phyloP scores from a whole-genome alignment of 2,329 filamentous ascomycete genomes.

The Pestalotiopsis sp. region DNA sequence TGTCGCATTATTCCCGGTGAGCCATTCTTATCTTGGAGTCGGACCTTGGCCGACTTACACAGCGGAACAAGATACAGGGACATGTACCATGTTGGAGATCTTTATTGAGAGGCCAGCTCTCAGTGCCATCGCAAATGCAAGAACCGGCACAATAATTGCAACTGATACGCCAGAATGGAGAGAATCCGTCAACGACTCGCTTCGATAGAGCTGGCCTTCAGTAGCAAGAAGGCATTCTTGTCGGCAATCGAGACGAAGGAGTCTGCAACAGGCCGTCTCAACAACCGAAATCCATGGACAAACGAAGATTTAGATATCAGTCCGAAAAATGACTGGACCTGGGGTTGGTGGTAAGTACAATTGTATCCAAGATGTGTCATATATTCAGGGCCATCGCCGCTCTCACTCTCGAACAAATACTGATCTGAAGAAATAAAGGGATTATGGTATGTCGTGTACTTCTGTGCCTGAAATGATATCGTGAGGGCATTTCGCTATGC shows the following conservation, averaged over 20 bases:
- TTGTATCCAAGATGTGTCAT: background rate
- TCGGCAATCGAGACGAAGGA: slow-evolving; percentile 16
- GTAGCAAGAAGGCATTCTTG: slow-evolving; percentile 13
- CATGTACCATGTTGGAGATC: background rate
- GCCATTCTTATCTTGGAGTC: background rate
- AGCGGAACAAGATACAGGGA: background rate
- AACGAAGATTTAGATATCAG: slow-evolving; percentile 3
- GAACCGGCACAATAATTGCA: background rate
- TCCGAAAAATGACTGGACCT: slow-evolving; percentile 3
- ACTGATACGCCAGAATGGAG: background rate
- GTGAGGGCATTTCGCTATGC: background rate
- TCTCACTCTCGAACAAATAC: background rate
- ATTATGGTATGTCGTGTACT: background rate
- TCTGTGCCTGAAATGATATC: background rate
- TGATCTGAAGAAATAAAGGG: background rate
- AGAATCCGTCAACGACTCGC: slow-evolving; percentile 1
- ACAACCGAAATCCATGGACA: slow-evolving; percentile 14
- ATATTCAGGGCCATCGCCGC: background rate
- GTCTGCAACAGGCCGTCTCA: slow-evolving; percentile 12
- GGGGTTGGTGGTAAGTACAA: slow-evolving; percentile 1
- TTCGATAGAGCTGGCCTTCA: slow-evolving; percentile 9
- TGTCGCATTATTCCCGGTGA: background rate
- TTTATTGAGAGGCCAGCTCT: background rate
- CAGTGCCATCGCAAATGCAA: background rate
- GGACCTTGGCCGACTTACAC: background rate